A percentile compares a stretch with the other conserved stretches of the same genome.
Conservation (phyloP, 257 asterid species). For the Gynochthodes officinalis region DNA sequence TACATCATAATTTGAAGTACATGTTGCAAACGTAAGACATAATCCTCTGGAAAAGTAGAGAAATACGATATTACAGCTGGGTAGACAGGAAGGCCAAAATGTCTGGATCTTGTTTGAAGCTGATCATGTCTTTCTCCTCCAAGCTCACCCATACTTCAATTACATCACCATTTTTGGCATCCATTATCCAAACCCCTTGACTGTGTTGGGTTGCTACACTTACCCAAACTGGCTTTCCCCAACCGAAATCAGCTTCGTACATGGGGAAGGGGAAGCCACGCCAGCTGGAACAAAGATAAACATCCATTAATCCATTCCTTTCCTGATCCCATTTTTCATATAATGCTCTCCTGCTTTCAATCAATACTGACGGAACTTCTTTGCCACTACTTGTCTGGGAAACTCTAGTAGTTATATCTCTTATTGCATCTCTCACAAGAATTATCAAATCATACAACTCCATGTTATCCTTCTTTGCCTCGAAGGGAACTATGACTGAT, state of each 20-base stretch:
- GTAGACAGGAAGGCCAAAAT: slow-evolving; percentile 7
- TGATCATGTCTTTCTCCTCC: slow-evolving; percentile 15
- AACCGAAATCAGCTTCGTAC: slow-evolving; percentile 24
- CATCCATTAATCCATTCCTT: background rate
- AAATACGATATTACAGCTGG: background rate
- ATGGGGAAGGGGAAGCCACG: slow-evolving; percentile 1
- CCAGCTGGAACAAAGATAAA: slow-evolving; percentile 2
- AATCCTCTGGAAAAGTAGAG: background rate
- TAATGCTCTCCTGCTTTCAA: background rate
- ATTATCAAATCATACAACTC: slow-evolving; percentile 1
- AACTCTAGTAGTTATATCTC: background rate
- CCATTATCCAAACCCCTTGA: slow-evolving; percentile 3
- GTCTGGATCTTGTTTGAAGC: slow-evolving; percentile 14
- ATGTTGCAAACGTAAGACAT: background rate
- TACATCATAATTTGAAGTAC: background rate
- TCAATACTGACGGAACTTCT: slow-evolving; percentile 6
- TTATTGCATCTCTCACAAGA: background rate
- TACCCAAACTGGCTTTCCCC: slow-evolving; percentile 30
- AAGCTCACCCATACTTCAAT: slow-evolving; percentile 21
- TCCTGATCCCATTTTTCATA: background rate
- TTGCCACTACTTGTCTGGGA: background rate
- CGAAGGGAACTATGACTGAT: background rate
- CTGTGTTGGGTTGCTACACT: background rate
- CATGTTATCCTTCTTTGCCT: background rate
- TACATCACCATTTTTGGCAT: slow-evolving; percentile 9